These are phyloP conservation scores for Pythium sukuiense DNA, from an alignment of 352 stramenopile genomes.

Conservation along the genomic window DNA sequence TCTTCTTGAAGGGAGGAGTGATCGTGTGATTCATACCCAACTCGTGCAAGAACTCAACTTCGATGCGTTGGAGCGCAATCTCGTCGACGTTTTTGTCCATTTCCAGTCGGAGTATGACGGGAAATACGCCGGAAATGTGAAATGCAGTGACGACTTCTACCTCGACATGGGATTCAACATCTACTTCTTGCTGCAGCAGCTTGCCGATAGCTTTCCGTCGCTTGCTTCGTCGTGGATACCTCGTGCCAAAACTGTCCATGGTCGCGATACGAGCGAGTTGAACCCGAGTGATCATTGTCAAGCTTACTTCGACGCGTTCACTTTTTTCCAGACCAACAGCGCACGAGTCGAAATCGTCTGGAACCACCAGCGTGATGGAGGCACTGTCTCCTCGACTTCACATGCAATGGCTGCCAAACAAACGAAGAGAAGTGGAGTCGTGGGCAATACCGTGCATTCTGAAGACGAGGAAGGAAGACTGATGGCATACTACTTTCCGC, in stretches of 20 bases:
- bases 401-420: neutral
- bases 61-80: constrained; percentile 59
- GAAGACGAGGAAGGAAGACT: constrained; percentile 18
- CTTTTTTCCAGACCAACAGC: constrained; percentile 69
- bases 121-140: constrained; percentile 53
- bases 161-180: constrained; percentile 80
- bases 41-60: constrained; percentile 77
- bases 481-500: constrained; percentile 71
- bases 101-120: constrained; percentile 41
- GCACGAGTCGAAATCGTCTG: constrained; percentile 70
- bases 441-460: neutral
- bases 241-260: neutral
- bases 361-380: constrained; percentile 36
- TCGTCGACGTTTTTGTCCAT: constrained; percentile 58
- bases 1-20: constrained; percentile 60
- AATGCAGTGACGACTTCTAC: constrained; percentile 66
- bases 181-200: constrained; percentile 68
- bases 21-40: constrained; percentile 56
- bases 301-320: constrained; percentile 46
- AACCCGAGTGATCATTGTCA: neutral
- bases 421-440: neutral
- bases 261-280: neutral
- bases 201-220: constrained; percentile 49
- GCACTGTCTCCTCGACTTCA: neutral
- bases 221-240: constrained; percentile 46